Evolutionary conservation across 2,329 filamentous ascomycete genomes (phyloP).

Genomic region (Phialophora chinensis): DNA sequence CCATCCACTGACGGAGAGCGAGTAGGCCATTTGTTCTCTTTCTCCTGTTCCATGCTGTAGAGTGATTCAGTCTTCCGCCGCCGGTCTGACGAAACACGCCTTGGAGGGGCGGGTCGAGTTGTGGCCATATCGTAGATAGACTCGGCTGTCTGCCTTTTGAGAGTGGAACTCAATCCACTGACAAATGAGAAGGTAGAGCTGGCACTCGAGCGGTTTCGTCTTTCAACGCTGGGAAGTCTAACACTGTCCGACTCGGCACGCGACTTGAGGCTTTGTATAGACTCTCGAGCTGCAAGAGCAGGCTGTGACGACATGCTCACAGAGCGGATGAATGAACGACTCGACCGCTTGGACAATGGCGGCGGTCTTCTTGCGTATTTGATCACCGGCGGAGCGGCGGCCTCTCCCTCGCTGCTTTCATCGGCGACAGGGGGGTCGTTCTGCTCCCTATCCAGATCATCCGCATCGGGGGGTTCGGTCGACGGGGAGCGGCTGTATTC

Average conservation of each 20-base stretch:
- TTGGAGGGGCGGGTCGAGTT: constrained; percentile 26
- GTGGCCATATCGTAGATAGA: constrained; percentile 30
- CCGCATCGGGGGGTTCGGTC: constrained; percentile 20
- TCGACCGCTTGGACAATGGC: constrained; percentile 27
- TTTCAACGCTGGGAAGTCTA: constrained; percentile 35
- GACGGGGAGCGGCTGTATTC: constrained; percentile 10
- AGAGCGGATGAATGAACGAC: constrained; percentile 27
- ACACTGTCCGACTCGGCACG: constrained; percentile 33
- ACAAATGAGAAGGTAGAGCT: constrained; percentile 34
- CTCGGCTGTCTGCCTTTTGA: constrained; percentile 25
- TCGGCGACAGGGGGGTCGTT: constrained; percentile 26
- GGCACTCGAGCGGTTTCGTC: constrained; percentile 31
- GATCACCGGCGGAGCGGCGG: constrained; percentile 35
- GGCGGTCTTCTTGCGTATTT: constrained; percentile 34
- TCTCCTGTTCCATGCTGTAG: constrained; percentile 33
- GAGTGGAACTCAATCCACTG: constrained; percentile 28
- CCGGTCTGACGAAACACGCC: constrained; percentile 29
- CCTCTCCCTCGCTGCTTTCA: constrained; percentile 34
- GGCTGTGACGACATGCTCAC: constrained; percentile 27
- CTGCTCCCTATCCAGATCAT: constrained; percentile 32
- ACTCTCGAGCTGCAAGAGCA: constrained; percentile 27
- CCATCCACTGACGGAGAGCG: constrained; percentile 30
- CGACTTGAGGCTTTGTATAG: constrained; percentile 35
- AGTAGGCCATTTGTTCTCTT: constrained; percentile 24
- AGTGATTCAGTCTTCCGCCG: constrained; percentile 32